These are phyloP conservation scores for Apiospora hydei DNA, from an alignment of 2,329 filamentous ascomycete species.

Conservation along the genomic window DNA sequence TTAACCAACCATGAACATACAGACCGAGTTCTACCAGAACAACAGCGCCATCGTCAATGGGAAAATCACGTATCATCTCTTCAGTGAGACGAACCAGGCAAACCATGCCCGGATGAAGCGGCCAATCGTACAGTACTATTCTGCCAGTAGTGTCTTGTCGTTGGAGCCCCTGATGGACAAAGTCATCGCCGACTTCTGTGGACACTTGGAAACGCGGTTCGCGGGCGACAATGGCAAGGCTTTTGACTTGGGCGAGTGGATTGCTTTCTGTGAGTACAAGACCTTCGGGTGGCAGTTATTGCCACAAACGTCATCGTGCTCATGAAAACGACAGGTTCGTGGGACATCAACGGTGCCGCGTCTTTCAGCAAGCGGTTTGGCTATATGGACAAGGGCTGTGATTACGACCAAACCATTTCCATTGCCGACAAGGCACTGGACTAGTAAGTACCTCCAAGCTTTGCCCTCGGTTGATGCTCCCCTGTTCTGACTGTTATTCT, in stretches of 20 bases:
- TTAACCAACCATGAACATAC: not conserved
- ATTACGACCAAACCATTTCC: constrained; percentile 47
- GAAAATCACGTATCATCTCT: constrained; percentile 47
- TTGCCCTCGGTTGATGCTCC: too few relatives aligned
- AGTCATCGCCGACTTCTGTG: constrained; percentile 35
- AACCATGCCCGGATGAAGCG: constrained; percentile 46
- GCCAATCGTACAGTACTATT: constrained; percentile 41
- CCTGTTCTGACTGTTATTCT: constrained; percentile 32
- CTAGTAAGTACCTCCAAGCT: not conserved
- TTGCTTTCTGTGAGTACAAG: constrained; percentile 32
- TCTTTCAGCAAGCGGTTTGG: constrained; percentile 51
- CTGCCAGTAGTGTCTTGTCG: constrained; percentile 25
- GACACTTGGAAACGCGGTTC: constrained; percentile 43
- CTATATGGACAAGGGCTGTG: constrained; percentile 47
- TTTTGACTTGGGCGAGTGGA: constrained; percentile 50
- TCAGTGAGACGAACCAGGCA: constrained; percentile 44
- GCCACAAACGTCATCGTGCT: not conserved
- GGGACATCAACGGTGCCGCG: constrained; percentile 52
- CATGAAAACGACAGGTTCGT: constrained; percentile 32
- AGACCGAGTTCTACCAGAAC: constrained; percentile 48
- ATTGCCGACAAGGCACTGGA: constrained; percentile 35
- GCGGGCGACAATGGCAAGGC: constrained; percentile 35
- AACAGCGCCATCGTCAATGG: constrained; percentile 45
- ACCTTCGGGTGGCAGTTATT: not conserved
- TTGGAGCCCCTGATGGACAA: constrained; percentile 41